phyloP scores from a whole-genome alignment of 108 stramenopile genomes.

The Cyclotella baltica region DNA sequence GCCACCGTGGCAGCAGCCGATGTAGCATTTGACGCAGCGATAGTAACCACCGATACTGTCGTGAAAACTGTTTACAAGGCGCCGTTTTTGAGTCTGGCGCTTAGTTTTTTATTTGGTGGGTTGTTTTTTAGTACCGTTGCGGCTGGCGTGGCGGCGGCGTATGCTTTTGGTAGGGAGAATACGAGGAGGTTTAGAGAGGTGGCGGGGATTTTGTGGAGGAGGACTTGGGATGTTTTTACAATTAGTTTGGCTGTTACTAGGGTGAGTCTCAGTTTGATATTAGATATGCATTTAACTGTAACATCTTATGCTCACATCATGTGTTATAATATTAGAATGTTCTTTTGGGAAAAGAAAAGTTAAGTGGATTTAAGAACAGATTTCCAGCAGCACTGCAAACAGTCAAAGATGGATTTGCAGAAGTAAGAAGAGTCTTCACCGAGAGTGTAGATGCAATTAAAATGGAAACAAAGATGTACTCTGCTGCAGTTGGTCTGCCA shows the following conservation, averaged over 20 bases:
- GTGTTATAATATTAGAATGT: conserved; percentile 24
- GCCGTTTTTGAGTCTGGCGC: conserved; percentile 41
- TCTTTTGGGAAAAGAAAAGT: conserved; percentile 46
- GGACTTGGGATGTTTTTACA: conserved; percentile 58
- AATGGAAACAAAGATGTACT: conserved; percentile 56
- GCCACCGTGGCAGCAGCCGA: conserved; percentile 19
- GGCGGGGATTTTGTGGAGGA: conserved; percentile 39
- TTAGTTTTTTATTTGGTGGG: conserved; percentile 58
- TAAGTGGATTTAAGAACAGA: conserved; percentile 48
- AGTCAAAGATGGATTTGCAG: conserved; percentile 46
- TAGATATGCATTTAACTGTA: background rate
- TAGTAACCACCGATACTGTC: conserved; percentile 30
- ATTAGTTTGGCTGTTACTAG: conserved; percentile 44
- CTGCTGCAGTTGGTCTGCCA: conserved; percentile 41
- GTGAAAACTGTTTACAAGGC: conserved; percentile 43
- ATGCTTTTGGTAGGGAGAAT: conserved; percentile 66
- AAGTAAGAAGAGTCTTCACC: conserved; percentile 52
- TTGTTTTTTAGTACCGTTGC: conserved; percentile 68
- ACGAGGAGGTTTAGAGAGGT: conserved; percentile 43
- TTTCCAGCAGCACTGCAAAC: conserved; percentile 56
- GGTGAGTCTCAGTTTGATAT: conserved; percentile 24
- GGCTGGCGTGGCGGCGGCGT: conserved; percentile 48
- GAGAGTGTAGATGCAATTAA: conserved; percentile 68
- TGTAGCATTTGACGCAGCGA: conserved; percentile 19
- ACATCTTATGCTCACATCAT: background rate